Percentiles rank a stretch among this genome's conserved stretches.
Evolutionary conservation across 2,329 filamentous ascomycete genomes (phyloP).

Genomic region (Geoglossum cookeanum): DNA sequence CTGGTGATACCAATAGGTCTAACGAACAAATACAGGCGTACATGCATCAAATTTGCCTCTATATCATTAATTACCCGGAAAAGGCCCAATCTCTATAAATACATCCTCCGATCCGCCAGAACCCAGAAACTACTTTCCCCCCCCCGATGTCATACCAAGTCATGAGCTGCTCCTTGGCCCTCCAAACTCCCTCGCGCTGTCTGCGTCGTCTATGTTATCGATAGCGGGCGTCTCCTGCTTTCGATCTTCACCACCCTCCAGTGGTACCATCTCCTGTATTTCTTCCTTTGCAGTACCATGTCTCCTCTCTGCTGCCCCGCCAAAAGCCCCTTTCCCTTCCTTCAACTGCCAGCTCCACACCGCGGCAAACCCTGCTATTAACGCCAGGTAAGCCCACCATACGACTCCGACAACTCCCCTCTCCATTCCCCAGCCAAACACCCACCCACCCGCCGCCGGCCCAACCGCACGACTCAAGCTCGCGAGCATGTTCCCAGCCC

Average conservation of each 20-base stretch:
- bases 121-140: too few species aligned
- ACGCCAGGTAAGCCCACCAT: slow-evolving; percentile 15
- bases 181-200: too few species aligned
- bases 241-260: neutral
- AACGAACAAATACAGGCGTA: too few species aligned
- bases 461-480: slow-evolving; percentile 35
- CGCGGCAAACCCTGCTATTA: slow-evolving; percentile 2
- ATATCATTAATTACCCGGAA: too few species aligned
- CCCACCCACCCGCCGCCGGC: slow-evolving; percentile 34
- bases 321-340: neutral
- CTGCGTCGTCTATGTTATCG: too few species aligned
- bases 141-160: too few species aligned
- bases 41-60: too few species aligned
- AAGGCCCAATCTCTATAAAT: too few species aligned
- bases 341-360: slow-evolving; percentile 2
- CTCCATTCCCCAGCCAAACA: slow-evolving; percentile 32
- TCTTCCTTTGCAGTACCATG: neutral
- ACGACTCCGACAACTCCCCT: slow-evolving; percentile 34
- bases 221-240: neutral
- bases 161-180: too few species aligned
- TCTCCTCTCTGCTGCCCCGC: neutral
- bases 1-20: too few species aligned
- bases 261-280: neutral
- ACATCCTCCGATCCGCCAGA: too few species aligned
- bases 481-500: slow-evolving; percentile 35